phyloP scores from a whole-genome alignment of 805 yeast species.

The Saturnispora galanensis region DNA sequence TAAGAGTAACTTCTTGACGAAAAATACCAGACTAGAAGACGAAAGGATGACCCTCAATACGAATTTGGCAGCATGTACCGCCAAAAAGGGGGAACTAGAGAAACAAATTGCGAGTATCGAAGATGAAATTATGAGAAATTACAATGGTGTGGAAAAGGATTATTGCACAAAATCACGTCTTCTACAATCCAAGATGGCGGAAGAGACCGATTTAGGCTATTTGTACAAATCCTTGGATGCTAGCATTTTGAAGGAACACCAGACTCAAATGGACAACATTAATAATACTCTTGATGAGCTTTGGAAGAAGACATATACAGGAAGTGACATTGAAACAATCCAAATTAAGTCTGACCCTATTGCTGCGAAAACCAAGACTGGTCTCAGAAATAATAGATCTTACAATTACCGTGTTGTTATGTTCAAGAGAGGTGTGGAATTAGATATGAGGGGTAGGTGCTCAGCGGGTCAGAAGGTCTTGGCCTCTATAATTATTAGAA shows the following conservation, averaged over 20 bases:
- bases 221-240: conserved; percentile 81
- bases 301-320: conserved; percentile 91
- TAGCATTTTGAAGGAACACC: conserved; percentile 90
- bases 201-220: conserved; percentile 71
- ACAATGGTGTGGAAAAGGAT: conserved; percentile 49
- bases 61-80: conserved; percentile 24
- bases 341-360: conserved; percentile 74
- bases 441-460: conserved; percentile 97
- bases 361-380: conserved; percentile 28
- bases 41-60: too few relatives aligned
- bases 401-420: conserved; percentile 92
- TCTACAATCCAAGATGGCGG: conserved; percentile 62
- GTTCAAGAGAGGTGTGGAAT: conserved; percentile 83
- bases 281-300: conserved; percentile 80
- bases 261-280: conserved; percentile 85
- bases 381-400: conserved; percentile 39
- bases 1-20: conserved; percentile 50
- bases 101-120: conserved; percentile 52
- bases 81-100: conserved; percentile 76
- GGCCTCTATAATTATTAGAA: conserved; percentile 81
- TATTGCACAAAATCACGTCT: conserved; percentile 51
- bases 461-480: conserved; percentile 96
- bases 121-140: conserved; percentile 61
- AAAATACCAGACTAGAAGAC: conserved; percentile 38
- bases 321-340: conserved; percentile 90